Conservation (phyloP, 2,329 filamentous ascomycete genomes). For the Colletotrichum sp. region DNA sequence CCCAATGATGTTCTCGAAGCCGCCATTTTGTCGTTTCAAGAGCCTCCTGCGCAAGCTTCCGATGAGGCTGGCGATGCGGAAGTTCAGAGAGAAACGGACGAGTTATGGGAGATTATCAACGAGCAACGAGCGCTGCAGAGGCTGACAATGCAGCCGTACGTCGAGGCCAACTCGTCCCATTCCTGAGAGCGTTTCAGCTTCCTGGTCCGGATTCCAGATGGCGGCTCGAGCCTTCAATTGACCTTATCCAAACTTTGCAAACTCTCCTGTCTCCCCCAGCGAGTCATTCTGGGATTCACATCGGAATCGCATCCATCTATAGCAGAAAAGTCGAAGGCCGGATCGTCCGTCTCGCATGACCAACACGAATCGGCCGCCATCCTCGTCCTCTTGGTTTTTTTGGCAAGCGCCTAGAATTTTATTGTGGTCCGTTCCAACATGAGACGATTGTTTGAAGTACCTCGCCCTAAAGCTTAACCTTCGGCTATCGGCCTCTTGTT, state of each 20-base stretch:
- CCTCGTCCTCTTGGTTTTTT: not conserved
- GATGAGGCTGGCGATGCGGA: constrained; percentile 23
- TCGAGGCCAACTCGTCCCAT: constrained; percentile 28
- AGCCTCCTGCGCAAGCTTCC: constrained; percentile 34
- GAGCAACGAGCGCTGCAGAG: constrained; percentile 40
- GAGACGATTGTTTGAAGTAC: constrained; percentile 9
- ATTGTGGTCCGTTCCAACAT: not conserved
- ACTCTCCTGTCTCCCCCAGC: not conserved
- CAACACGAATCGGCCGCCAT: constrained; percentile 4
- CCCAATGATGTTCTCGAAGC: constrained; percentile 51
- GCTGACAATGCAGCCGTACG: constrained; percentile 31
- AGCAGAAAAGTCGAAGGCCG: not conserved
- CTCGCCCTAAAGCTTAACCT: constrained; percentile 11
- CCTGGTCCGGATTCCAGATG: constrained; percentile 1
- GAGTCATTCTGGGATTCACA: constrained; percentile 1
- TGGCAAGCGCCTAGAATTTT: constrained; percentile 6
- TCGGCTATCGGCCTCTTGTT: constrained; percentile 5
- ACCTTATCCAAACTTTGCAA: constrained; percentile 16
- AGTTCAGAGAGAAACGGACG: constrained; percentile 35
- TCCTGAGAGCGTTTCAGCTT: constrained; percentile 14
- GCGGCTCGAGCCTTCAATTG: constrained; percentile 21
- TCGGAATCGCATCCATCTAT: constrained; percentile 3
- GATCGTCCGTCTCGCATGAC: constrained; percentile 8
- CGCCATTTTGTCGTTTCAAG: constrained; percentile 51
- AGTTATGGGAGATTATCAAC: constrained; percentile 44